phyloP scores from a whole-genome alignment of 768 basidiomycete species.

The Xerocomellus amylosporus region DNA sequence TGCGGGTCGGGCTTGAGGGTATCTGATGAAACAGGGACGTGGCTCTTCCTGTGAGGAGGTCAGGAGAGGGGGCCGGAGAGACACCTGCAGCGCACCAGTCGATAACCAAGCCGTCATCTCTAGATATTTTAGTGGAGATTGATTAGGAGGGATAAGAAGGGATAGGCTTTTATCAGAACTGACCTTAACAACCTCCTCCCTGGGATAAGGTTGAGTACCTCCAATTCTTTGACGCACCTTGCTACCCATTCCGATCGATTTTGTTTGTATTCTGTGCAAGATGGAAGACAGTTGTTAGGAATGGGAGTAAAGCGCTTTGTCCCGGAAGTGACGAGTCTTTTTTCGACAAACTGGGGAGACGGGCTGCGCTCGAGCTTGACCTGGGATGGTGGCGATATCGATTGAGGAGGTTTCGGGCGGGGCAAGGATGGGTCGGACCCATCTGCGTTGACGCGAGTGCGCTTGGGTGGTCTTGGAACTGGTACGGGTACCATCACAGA shows the following conservation, averaged over 20 bases:
- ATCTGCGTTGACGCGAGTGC: background rate
- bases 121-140: background rate
- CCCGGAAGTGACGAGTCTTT: slow-evolving; percentile 24
- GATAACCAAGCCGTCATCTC: slow-evolving; percentile 31
- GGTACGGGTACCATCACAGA: background rate
- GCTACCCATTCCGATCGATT: slow-evolving; percentile 25
- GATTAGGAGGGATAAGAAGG: background rate
- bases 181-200: slow-evolving; percentile 30
- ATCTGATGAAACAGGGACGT: slow-evolving; percentile 33
- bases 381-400: background rate
- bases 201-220: slow-evolving; percentile 19
- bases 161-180: background rate
- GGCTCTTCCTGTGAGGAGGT: slow-evolving; percentile 25
- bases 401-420: background rate
- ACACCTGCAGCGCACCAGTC: slow-evolving; percentile 25
- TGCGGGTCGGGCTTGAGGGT: slow-evolving; percentile 24
- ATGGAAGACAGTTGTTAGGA: slow-evolving; percentile 24
- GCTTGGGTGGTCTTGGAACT: slow-evolving; percentile 16
- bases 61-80: background rate
- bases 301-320: slow-evolving; percentile 29
- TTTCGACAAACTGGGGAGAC: slow-evolving; percentile 13
- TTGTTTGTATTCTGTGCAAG: slow-evolving; percentile 16
- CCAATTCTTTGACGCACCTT: slow-evolving; percentile 18
- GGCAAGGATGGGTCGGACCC: background rate
- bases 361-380: slow-evolving; percentile 23